A percentile compares a stretch with the other conserved stretches of the same genome.
These are phyloP conservation scores for Trametes cinnabarina DNA, from an alignment of 768 basidiomycete species.

Conservation along the genomic window DNA sequence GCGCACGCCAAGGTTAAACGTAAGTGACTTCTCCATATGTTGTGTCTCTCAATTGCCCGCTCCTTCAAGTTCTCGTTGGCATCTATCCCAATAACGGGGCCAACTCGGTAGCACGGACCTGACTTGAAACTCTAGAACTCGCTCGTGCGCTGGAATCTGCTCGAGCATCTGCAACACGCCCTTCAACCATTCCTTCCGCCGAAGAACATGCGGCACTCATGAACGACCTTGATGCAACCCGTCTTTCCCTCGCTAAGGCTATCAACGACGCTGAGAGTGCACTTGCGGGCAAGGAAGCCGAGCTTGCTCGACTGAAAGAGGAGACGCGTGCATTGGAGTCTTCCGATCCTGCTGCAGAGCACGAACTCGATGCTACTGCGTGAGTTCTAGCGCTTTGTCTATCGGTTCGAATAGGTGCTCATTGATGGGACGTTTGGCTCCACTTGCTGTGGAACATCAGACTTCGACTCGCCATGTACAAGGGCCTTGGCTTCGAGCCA, in stretches of 20 bases:
- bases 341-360: conserved; percentile 71
- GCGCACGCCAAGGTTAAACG: conserved; percentile 65
- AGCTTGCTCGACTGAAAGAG: conserved; percentile 66
- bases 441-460: no score
- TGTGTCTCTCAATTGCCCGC: no score
- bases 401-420: neutral
- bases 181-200: conserved; percentile 64
- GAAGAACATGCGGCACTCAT: conserved; percentile 58
- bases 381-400: conserved; percentile 34
- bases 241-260: conserved; percentile 67
- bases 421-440: no score
- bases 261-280: conserved; percentile 70
- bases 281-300: conserved; percentile 65
- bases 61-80: no score
- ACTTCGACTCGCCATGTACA: conserved; percentile 65
- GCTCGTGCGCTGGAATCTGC: conserved; percentile 66
- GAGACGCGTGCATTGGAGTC: conserved; percentile 58
- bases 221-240: conserved; percentile 62
- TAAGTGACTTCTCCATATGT: conserved; percentile 23
- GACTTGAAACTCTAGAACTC: conserved; percentile 57
- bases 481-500: conserved; percentile 70
- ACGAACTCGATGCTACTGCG: conserved; percentile 69
- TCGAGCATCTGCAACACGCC: conserved; percentile 66
- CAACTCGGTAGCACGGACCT: no score
- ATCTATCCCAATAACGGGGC: no score